Conservation (phyloP, 768 basidiomycete species). For the Lentinus tigrinus region DNA sequence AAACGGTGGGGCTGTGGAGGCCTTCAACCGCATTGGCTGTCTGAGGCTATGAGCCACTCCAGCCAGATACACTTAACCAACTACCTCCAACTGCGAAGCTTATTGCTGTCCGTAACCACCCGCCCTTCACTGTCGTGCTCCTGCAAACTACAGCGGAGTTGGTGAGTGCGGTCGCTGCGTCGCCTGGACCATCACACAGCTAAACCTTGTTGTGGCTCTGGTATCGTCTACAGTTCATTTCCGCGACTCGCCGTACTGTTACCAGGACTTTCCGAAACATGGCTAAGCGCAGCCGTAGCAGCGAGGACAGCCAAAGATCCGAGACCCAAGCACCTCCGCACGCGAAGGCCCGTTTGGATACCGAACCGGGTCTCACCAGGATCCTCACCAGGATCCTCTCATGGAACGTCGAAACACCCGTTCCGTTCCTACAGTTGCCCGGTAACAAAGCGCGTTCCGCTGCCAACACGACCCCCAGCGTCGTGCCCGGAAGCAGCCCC, state of each 20-base stretch:
- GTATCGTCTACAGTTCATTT: not conserved
- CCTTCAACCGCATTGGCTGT: too few relatives aligned
- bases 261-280: not conserved
- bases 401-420: conserved; percentile 27
- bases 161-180: too few relatives aligned
- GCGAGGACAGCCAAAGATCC: not conserved
- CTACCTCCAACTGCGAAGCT: too few relatives aligned
- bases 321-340: not conserved
- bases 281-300: conserved; percentile 10
- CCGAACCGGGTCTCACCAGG: not conserved
- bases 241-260: not conserved
- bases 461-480: not conserved
- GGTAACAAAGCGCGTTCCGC: conserved; percentile 16
- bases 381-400: conserved; percentile 19
- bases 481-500: conserved; percentile 14
- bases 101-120: too few relatives aligned
- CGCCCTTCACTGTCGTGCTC: too few relatives aligned
- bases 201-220: too few relatives aligned
- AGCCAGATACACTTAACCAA: too few relatives aligned
- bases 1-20: too few relatives aligned
- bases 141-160: too few relatives aligned
- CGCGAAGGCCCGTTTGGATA: not conserved
- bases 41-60: too few relatives aligned
- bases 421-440: conserved; percentile 23
- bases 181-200: too few relatives aligned